These are phyloP conservation scores for Gossypium davidsonii DNA, from an alignment of 441 rosid genomes.

Conservation along the genomic window DNA sequence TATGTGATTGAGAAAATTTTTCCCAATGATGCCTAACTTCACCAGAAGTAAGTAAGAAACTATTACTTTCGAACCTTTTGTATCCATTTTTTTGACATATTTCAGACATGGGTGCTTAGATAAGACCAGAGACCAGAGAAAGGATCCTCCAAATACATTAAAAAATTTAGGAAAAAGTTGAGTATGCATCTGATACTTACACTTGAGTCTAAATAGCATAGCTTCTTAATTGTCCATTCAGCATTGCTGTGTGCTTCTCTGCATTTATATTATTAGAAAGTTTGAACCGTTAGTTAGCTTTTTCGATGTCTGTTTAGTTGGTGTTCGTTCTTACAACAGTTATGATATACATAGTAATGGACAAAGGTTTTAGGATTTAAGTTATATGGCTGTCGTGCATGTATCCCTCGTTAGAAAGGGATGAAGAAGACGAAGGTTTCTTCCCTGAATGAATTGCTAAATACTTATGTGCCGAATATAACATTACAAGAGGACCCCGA, in stretches of 20 bases:
- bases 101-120: background rate
- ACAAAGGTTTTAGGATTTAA: background rate
- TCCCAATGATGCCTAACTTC: background rate
- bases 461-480: too few relatives aligned
- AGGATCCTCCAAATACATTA: background rate
- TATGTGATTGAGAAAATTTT: background rate
- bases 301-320: background rate
- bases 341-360: background rate
- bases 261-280: background rate
- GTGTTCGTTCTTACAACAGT: background rate
- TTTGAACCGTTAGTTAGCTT: background rate
- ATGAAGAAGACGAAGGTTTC: background rate
- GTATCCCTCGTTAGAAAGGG: background rate
- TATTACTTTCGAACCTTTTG: background rate
- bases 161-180: background rate
- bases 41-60: background rate
- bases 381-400: background rate
- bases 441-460: background rate
- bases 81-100: background rate
- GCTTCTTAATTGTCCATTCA: background rate
- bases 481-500: too few relatives aligned
- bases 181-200: background rate
- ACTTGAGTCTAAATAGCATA: background rate
- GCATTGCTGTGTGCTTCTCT: background rate
- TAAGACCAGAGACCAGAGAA: background rate